phyloP scores from a whole-genome alignment of 139 green algal genomes.

The Yamagishiella unicocca region DNA sequence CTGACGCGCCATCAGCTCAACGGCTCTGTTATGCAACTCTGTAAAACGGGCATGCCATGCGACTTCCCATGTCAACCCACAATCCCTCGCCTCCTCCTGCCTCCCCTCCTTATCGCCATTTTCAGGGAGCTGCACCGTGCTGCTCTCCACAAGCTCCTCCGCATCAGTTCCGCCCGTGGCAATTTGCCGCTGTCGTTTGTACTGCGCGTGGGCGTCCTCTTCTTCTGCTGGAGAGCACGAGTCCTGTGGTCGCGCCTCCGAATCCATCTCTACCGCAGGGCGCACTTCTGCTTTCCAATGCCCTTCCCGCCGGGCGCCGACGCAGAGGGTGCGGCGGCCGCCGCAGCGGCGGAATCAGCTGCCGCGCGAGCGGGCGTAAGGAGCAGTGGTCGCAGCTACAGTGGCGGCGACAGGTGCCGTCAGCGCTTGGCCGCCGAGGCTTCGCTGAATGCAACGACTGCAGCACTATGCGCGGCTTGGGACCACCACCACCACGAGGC shows the following conservation, averaged over 20 bases:
- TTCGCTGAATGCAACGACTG: neutral
- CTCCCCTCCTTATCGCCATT: neutral
- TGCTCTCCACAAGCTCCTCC: neutral
- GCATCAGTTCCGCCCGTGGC: neutral
- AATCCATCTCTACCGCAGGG: neutral
- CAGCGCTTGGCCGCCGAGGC: neutral
- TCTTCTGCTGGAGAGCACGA: neutral
- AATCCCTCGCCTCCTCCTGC: neutral
- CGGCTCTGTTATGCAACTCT: neutral
- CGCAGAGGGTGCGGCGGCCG: neutral
- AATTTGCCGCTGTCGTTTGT: conserved; percentile 10
- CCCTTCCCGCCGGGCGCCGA: neutral
- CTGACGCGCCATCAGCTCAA: too few species aligned
- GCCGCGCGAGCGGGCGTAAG: too few species aligned
- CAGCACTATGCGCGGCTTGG: neutral
- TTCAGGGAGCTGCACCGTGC: conserved; percentile 12
- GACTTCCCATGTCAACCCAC: neutral
- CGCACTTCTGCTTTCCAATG: neutral
- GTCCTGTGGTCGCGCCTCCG: neutral
- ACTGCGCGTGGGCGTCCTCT: neutral
- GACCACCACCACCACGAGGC: neutral
- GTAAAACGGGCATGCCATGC: neutral
- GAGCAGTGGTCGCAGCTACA: neutral
- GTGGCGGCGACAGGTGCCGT: neutral
- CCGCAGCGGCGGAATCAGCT: neutral